Percentiles rank a stretch among this genome's conserved stretches.
These are phyloP conservation scores for Penstemon barbatus DNA, from an alignment of 257 asterid species.

Conservation along the genomic window DNA sequence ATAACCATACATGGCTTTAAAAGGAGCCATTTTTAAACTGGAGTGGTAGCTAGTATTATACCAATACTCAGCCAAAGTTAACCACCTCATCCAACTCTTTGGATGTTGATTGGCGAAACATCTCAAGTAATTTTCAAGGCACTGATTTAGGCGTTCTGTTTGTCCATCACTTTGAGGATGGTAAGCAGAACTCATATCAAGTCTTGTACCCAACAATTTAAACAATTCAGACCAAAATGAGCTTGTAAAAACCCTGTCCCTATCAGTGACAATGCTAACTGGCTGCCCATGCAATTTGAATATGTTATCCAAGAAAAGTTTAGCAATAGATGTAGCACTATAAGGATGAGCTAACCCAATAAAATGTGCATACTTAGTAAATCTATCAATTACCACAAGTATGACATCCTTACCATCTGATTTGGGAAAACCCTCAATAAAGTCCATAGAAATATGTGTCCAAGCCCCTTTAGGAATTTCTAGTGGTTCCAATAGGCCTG, in stretches of 20 bases:
- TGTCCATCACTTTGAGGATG: slow-evolving; percentile 11
- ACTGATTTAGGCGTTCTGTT: slow-evolving; percentile 1
- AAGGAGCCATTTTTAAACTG: background rate
- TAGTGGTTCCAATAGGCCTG: no score
- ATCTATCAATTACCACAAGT: background rate
- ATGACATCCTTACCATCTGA: background rate
- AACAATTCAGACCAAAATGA: background rate
- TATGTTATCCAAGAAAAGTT: background rate
- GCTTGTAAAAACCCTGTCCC: slow-evolving; percentile 1
- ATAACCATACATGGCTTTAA: slow-evolving; percentile 9
- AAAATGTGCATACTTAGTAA: slow-evolving; percentile 9
- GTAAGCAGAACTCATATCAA: background rate
- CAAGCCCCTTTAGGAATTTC: background rate
- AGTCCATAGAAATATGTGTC: slow-evolving; percentile 3
- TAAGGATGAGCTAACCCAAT: background rate
- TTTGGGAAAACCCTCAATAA: background rate
- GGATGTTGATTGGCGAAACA: background rate
- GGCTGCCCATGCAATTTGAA: background rate
- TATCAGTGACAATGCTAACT: background rate
- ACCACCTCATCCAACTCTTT: background rate
- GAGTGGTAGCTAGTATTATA: slow-evolving; percentile 2
- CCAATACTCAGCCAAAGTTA: slow-evolving; percentile 10
- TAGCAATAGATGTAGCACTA: background rate
- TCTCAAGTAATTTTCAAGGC: background rate
- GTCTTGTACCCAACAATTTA: no score